These are phyloP conservation scores for Ustilago tritici DNA, from an alignment of 1,284 basidiomycete genomes.

Conservation along the genomic window DNA sequence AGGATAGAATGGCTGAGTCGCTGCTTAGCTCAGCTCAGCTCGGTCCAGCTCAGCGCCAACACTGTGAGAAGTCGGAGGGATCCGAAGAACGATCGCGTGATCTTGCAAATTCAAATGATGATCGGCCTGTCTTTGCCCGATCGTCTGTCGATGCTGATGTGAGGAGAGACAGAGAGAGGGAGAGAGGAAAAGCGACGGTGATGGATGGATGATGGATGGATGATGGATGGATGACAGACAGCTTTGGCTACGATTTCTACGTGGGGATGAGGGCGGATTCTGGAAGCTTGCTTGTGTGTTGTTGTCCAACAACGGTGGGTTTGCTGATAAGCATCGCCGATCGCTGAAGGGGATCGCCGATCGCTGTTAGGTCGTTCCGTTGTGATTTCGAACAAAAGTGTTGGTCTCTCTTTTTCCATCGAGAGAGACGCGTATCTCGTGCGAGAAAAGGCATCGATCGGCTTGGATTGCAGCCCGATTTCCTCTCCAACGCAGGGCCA, in stretches of 20 bases:
- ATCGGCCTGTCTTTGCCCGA: neutral
- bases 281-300: neutral
- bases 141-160: neutral
- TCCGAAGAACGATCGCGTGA: conserved; percentile 15
- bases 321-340: conserved; percentile 1
- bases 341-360: neutral
- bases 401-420: neutral
- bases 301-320: neutral
- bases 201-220: neutral
- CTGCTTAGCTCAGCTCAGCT: neutral
- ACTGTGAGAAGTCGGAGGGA: neutral
- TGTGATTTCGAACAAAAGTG: neutral
- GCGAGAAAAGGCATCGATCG: neutral
- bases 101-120: neutral
- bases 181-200: neutral
- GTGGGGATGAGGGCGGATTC: neutral
- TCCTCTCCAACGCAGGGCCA: no score
- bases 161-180: neutral
- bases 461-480: neutral
- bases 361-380: conserved; percentile 1
- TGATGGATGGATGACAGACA: no score
- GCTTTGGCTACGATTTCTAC: neutral
- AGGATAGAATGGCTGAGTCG: neutral
- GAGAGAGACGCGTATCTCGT: neutral
- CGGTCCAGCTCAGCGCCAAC: no score